phyloP scores from a whole-genome alignment of 805 yeast species.

The Allodekkera sacchari region DNA sequence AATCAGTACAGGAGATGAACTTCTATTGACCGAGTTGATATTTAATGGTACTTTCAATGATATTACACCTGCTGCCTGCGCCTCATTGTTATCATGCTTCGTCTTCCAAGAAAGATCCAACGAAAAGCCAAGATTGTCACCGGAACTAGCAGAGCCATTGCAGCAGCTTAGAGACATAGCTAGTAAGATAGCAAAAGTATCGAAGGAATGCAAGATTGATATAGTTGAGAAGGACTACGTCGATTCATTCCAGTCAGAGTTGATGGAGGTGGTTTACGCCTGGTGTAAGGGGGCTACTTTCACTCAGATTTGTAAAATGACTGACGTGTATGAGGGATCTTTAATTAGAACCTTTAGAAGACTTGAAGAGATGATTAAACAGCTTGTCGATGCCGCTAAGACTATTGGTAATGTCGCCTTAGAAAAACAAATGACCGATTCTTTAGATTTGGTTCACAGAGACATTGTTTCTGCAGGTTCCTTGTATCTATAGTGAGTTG shows the following conservation, averaged over 20 bases:
- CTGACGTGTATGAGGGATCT: slow-evolving; percentile 97
- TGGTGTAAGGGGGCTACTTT: slow-evolving; percentile 97
- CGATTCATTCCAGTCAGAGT: slow-evolving; percentile 82
- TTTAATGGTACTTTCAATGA: slow-evolving; percentile 95
- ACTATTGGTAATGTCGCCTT: slow-evolving; percentile 87
- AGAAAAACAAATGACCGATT: slow-evolving; percentile 82
- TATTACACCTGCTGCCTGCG: slow-evolving; percentile 81
- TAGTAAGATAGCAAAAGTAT: slow-evolving; percentile 76
- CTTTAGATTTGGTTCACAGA: slow-evolving; percentile 81
- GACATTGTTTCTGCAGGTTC: slow-evolving; percentile 97
- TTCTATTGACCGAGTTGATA: slow-evolving; percentile 79
- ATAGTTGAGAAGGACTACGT: slow-evolving; percentile 87
- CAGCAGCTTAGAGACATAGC: slow-evolving; percentile 90
- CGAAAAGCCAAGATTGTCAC: slow-evolving; percentile 75
- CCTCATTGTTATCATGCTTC: slow-evolving; percentile 86
- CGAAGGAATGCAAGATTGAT: slow-evolving; percentile 84
- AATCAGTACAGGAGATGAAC: slow-evolving; percentile 84
- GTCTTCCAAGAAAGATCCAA: slow-evolving; percentile 95
- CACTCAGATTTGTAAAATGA: slow-evolving; percentile 96
- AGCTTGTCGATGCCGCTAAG: slow-evolving; percentile 83
- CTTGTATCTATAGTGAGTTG: slow-evolving; percentile 46
- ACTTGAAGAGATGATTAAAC: slow-evolving; percentile 86
- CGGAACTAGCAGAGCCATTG: slow-evolving; percentile 89
- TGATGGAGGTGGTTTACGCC: slow-evolving; percentile 93
- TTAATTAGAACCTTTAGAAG: slow-evolving; percentile 91